Evolutionary conservation across 805 yeast genomes (phyloP).

Genomic region (Saccharomycopsis lassenensis): DNA sequence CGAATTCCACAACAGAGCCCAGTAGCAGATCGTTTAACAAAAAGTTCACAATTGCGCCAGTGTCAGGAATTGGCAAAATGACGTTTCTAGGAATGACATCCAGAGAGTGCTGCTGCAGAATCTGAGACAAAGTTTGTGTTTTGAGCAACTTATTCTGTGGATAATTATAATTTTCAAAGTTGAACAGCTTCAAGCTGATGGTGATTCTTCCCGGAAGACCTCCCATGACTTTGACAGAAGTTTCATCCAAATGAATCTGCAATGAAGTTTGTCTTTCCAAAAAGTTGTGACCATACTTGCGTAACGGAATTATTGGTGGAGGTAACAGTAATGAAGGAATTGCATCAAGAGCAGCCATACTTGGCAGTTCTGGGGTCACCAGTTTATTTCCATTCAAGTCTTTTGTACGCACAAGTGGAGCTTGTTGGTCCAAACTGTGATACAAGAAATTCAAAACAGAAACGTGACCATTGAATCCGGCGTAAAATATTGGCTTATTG

Average conservation of each 20-base stretch:
- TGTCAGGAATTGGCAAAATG: conserved; percentile 63
- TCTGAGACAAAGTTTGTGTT: too few species aligned
- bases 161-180: too few species aligned
- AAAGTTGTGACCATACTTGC: conserved; percentile 94
- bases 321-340: conserved; percentile 90
- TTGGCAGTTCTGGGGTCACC: conserved; percentile 18
- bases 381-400: neutral
- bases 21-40: conserved; percentile 49
- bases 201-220: conserved; percentile 81
- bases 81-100: conserved; percentile 86
- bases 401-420: neutral
- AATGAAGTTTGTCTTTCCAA: conserved; percentile 80
- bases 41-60: conserved; percentile 59
- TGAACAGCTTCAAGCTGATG: conserved; percentile 62
- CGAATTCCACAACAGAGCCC: conserved; percentile 70
- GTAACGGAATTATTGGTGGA: conserved; percentile 89
- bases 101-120: too few species aligned
- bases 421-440: conserved; percentile 8
- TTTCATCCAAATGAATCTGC: conserved; percentile 63
- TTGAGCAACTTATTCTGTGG: too few species aligned
- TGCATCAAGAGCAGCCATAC: conserved; percentile 36
- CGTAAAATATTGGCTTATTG: conserved; percentile 71
- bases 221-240: too few species aligned
- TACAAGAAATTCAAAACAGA: conserved; percentile 64
- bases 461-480: conserved; percentile 90